Percentiles rank a stretch among this genome's conserved stretches.
Evolutionary conservation across 768 basidiomycete species (phyloP).

Genomic region (Boletus tomentosulus): DNA sequence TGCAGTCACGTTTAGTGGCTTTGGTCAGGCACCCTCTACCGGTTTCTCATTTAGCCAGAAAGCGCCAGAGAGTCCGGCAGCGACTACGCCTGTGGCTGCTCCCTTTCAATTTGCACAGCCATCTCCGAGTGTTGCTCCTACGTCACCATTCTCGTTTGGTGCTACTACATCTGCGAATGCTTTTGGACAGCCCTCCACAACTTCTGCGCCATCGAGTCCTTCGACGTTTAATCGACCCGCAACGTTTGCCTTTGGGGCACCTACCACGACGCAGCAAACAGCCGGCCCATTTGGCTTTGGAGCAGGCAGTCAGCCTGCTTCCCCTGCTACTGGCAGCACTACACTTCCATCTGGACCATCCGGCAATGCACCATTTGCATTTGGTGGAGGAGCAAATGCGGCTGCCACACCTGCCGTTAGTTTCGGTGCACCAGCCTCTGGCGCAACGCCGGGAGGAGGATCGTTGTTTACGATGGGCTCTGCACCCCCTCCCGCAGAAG

Average conservation of each 20-base stretch:
- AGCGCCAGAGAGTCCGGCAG: slow-evolving; percentile 35
- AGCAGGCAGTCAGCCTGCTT: slow-evolving; percentile 50
- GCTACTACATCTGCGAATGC: slow-evolving; percentile 33
- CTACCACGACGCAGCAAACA: slow-evolving; percentile 34
- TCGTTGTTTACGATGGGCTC: slow-evolving; percentile 60
- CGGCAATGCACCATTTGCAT: slow-evolving; percentile 30
- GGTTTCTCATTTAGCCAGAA: slow-evolving; percentile 48
- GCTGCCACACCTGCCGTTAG: slow-evolving; percentile 33
- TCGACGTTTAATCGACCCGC: slow-evolving; percentile 49
- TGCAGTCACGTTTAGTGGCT: slow-evolving; percentile 42
- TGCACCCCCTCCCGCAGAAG: slow-evolving; percentile 40
- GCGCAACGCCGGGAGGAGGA: slow-evolving; percentile 28
- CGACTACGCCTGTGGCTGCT: slow-evolving; percentile 35
- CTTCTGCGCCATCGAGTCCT: slow-evolving; percentile 54
- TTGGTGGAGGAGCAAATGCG: slow-evolving; percentile 33
- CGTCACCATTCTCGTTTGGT: slow-evolving; percentile 46
- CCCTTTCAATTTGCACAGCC: slow-evolving; percentile 49
- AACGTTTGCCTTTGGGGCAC: slow-evolving; percentile 45
- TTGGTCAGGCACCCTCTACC: slow-evolving; percentile 40
- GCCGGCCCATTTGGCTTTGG: slow-evolving; percentile 48
- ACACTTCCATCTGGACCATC: slow-evolving; percentile 30
- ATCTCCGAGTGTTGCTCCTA: slow-evolving; percentile 33
- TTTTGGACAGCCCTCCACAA: slow-evolving; percentile 40
- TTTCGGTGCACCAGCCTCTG: slow-evolving; percentile 40
- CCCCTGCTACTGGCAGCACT: slow-evolving; percentile 44